Evolutionary conservation across 2,329 filamentous ascomycete species (phyloP).

Genomic region (Pseudogymnoascus sp.): DNA sequence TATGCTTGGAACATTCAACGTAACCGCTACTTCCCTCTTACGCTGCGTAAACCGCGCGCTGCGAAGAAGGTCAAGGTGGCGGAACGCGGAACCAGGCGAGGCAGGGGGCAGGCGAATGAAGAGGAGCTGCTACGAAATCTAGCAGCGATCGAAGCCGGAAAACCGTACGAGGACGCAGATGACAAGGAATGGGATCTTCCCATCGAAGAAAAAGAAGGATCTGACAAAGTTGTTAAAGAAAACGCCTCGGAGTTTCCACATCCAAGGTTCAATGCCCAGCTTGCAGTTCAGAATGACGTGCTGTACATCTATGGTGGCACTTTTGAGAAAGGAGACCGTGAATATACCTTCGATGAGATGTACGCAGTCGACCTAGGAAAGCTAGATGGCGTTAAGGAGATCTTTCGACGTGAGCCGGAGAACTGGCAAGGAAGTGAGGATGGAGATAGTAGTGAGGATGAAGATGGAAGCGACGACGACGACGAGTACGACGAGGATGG

Average conservation of each 20-base stretch:
- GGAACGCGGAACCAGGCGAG: constrained; percentile 55
- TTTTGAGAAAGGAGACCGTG: constrained; percentile 87
- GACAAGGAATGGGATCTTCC: constrained; percentile 42
- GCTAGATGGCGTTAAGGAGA: constrained; percentile 85
- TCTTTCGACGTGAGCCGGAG: constrained; percentile 77
- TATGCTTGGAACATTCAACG: constrained; percentile 93
- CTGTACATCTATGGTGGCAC: constrained; percentile 94
- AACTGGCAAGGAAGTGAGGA: constrained; percentile 73
- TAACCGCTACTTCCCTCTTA: constrained; percentile 86
- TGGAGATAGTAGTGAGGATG: constrained; percentile 52
- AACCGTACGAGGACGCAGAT: constrained; percentile 48
- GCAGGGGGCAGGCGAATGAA: constrained; percentile 81
- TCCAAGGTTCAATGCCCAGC: constrained; percentile 79
- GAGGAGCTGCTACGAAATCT: constrained; percentile 84
- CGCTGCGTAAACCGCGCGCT: constrained; percentile 64
- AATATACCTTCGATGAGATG: constrained; percentile 93
- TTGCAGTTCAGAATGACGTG: constrained; percentile 85
- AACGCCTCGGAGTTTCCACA: constrained; percentile 80
- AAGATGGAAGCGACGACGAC: constrained; percentile 46
- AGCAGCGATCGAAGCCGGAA: constrained; percentile 73
- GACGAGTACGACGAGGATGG: constrained; percentile 41
- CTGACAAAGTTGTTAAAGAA: constrained; percentile 52
- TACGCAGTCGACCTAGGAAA: constrained; percentile 92
- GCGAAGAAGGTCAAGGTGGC: constrained; percentile 51
- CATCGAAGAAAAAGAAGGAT: constrained; percentile 46